phyloP scores from a whole-genome alignment of 192 early-diverging fungal species.

The Coemansia sp. region DNA sequence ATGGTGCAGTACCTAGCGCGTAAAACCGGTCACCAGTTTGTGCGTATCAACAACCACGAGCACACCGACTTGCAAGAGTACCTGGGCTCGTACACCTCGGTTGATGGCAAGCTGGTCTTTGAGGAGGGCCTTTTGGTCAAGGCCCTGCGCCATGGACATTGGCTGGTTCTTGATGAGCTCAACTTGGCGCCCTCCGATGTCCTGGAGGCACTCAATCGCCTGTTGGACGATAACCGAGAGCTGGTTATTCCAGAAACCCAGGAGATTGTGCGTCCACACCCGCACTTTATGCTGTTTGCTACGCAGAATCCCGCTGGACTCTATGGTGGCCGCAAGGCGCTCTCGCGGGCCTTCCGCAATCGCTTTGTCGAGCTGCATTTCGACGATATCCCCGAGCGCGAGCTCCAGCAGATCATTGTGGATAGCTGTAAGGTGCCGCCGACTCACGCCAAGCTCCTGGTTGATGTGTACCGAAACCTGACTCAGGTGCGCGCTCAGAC shows the following conservation, averaged over 20 bases:
- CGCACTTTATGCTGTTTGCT: conserved; percentile 96
- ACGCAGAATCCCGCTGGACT: conserved; percentile 98
- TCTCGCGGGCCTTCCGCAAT: conserved; percentile 96
- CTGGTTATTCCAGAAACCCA: conserved; percentile 95
- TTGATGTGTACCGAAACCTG: conserved; percentile 81
- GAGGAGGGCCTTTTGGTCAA: conserved; percentile 94
- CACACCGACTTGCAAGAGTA: conserved; percentile 99
- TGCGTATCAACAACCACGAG: conserved; percentile 99
- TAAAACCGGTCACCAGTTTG: conserved; percentile 86
- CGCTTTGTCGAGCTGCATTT: conserved; percentile 97
- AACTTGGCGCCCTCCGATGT: conserved; percentile 99
- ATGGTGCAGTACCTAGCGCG: conserved; percentile 97
- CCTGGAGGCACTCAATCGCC: conserved; percentile 93
- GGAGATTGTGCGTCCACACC: conserved; percentile 88
- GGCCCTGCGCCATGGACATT: conserved; percentile 90
- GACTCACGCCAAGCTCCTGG: conserved; percentile 78
- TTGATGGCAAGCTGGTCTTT: conserved; percentile 86
- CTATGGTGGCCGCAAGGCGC: conserved; percentile 94
- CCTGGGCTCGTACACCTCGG: conserved; percentile 87
- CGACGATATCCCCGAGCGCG: conserved; percentile 89
- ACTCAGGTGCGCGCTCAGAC: conserved; percentile 71
- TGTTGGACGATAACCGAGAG: conserved; percentile 97
- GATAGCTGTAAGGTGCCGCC: conserved; percentile 83
- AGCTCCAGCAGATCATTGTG: conserved; percentile 88
- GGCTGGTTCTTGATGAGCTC: conserved; percentile 98